phyloP scores from a whole-genome alignment of 2,329 filamentous ascomycete genomes.

The Epichloe typhina region DNA sequence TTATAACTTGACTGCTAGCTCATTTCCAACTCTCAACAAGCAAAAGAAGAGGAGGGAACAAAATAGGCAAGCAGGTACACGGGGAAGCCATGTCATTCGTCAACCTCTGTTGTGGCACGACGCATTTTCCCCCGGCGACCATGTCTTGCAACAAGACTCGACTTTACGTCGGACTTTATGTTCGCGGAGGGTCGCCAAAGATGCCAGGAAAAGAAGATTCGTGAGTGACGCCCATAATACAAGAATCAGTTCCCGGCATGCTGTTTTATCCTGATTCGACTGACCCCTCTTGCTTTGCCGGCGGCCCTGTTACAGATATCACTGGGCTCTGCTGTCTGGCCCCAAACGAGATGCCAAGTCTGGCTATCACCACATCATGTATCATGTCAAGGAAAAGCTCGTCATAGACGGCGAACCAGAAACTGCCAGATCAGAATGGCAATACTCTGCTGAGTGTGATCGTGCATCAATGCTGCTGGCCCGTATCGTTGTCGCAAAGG shows the following conservation, averaged over 20 bases:
- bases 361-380: constrained; percentile 4
- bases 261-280: too few species aligned
- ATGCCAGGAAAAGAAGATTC: constrained; percentile 6
- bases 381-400: constrained; percentile 5
- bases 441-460: constrained; percentile 4
- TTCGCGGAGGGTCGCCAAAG: constrained; percentile 4
- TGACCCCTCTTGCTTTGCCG: too few species aligned
- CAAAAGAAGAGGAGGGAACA: not conserved
- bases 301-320: not conserved
- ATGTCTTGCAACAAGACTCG: constrained; percentile 4
- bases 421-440: constrained; percentile 3
- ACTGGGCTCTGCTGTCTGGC: constrained; percentile 6
- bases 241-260: too few species aligned
- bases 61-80: not conserved
- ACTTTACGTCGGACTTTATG: constrained; percentile 7
- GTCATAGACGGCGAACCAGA: constrained; percentile 3
- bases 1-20: not conserved
- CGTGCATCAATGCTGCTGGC: constrained; percentile 4
- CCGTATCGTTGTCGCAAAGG: constrained; percentile 4
- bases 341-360: constrained; percentile 2
- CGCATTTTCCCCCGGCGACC: not conserved
- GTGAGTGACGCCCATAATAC: not conserved
- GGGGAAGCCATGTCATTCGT: not conserved
- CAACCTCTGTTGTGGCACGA: not conserved
- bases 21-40: not conserved